Evolutionary conservation across 225 moss, liverwort and hornwort species (phyloP).

Genomic region (Rhytidiadelphus loreus): DNA sequence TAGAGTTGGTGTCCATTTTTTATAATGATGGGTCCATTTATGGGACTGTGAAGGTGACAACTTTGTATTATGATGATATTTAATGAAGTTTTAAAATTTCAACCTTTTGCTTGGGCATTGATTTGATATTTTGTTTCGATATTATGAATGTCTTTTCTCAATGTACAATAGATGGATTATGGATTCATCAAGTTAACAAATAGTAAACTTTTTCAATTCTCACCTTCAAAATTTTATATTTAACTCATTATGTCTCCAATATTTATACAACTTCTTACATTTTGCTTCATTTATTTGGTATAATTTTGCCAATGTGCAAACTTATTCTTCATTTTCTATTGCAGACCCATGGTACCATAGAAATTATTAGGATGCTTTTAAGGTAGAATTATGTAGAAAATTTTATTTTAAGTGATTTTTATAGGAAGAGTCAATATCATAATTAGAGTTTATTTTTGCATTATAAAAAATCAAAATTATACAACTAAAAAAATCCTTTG

Average conservation of each 20-base stretch:
- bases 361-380: neutral
- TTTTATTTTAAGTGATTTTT: neutral
- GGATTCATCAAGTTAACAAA: neutral
- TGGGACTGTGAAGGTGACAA: neutral
- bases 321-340: neutral
- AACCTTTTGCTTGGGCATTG: neutral
- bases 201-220: neutral
- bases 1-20: neutral
- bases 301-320: neutral
- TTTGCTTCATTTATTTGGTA: neutral
- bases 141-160: neutral
- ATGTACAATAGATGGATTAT: neutral
- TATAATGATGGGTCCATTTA: too few species aligned
- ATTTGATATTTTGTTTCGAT: neutral
- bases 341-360: rapidly evolving
- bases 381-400: neutral
- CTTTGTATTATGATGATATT: neutral
- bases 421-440: too few species aligned
- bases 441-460: too few species aligned
- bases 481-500: too few species aligned
- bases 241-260: neutral
- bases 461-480: too few species aligned
- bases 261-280: neutral
- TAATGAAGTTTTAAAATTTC: neutral
- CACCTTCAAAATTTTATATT: neutral